Base-by-base conservation (phyloP, 108 stramenopile genomes). In the Pseudonitzschia multistriata region DNA sequence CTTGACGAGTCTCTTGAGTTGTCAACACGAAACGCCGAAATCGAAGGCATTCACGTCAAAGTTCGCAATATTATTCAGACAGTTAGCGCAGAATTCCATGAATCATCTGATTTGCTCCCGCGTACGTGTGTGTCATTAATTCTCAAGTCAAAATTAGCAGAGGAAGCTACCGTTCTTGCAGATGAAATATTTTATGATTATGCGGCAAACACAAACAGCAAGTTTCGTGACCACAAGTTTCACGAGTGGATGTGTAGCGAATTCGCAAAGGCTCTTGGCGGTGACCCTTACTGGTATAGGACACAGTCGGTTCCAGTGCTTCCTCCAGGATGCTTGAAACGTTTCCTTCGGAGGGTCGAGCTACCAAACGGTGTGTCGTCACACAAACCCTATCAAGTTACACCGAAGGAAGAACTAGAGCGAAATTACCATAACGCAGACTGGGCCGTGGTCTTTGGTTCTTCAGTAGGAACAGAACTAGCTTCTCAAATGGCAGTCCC, bases 191-290 rank as follows among this genome's bases (percentile, higher is more conserved):
- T 87, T 25, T 83, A 80, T 68, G 88, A 90, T 31, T 94, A 91
- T 62, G 81, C 83, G 13, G 67, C 80, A 10, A 81, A 81, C 29
- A 39, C 47, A 6, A 77, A 82, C 69, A 68, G 84, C 25, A 84
- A 91, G 56, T 94, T 87, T 77, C 77, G 79, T 29, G 86, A 83
- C 45, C 85, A 89, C 71, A 84, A 87, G 22, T 78, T 91, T 62
- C 87, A 94, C 57, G 92, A 94, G 71, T 87, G 85, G 88, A 72
- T 87, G 49, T 90, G 87, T 56, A 67, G 66, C 39, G 92, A 90
- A 67, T 48, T 81, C 8, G 36, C 52, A n/a, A 74, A 76, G 57
- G 45, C 54, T 10, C 59, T 62, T 1, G 70, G 65, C 10, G 66
- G 57, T 28, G 70, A 72, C 60, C 67, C 71, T 0, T 66, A 33